Evolutionary conservation across 2,329 filamentous ascomycete species (phyloP).

Genomic region (Anisogramma anomala): DNA sequence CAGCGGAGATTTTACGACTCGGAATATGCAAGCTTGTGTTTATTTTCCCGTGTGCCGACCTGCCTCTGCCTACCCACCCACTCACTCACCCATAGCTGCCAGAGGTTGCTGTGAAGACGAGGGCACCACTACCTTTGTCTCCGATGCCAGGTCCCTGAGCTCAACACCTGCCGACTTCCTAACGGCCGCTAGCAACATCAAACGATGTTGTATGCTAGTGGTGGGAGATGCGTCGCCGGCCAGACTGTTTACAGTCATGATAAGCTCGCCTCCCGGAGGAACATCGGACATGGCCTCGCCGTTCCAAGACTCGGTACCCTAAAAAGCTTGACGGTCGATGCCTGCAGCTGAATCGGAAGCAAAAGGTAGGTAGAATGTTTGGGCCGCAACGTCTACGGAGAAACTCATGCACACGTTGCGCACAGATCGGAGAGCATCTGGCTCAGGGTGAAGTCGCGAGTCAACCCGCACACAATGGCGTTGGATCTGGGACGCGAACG

Average conservation of each 20-base stretch:
- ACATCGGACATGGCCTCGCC: not conserved
- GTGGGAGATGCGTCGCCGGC: no score
- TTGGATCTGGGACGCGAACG: no score
- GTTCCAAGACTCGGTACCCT: not conserved
- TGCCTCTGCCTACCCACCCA: not conserved
- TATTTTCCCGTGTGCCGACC: constrained; percentile 2
- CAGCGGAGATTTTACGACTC: constrained; percentile 13
- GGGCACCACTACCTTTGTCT: no score
- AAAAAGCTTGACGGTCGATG: not conserved
- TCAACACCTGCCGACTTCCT: no score
- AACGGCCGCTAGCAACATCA: not conserved
- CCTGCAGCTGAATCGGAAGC: not conserved
- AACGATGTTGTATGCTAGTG: no score
- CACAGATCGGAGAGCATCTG: not conserved
- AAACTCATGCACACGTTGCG: not conserved
- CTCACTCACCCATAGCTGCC: not conserved
- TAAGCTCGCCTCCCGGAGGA: not conserved
- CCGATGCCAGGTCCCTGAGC: no score
- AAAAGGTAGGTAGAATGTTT: not conserved
- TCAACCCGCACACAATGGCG: no score
- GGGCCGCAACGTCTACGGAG: not conserved
- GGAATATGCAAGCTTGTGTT: constrained; percentile 10
- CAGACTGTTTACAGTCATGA: not conserved
- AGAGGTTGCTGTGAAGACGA: not conserved
- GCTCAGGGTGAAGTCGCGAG: not conserved